Evolutionary conservation across 306 rosid genomes (phyloP).

Genomic region (Vicia sativa): DNA sequence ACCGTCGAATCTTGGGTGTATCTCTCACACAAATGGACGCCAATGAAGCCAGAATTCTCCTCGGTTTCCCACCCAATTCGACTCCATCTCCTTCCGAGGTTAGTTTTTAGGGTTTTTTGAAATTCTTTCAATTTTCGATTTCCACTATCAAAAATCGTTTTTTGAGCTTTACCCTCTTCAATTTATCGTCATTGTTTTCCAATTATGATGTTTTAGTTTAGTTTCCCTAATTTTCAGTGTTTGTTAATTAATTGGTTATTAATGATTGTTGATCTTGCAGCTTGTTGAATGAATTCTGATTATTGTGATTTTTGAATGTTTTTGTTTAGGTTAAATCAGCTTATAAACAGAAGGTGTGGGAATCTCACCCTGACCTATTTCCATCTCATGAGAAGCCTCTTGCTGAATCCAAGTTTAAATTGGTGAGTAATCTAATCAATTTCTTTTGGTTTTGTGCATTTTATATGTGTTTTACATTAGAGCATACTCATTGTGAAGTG

Average conservation of each 20-base stretch:
- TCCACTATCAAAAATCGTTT: constrained; percentile 17
- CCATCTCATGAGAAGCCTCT: constrained; percentile 60
- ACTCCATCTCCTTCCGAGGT: constrained; percentile 59
- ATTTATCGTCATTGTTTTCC: not conserved
- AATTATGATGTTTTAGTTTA: not conserved
- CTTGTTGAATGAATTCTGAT: not conserved
- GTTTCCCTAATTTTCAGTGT: not conserved
- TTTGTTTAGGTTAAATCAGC: constrained; percentile 68
- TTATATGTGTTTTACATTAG: not conserved
- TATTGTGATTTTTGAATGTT: not conserved
- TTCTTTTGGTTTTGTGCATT: not conserved
- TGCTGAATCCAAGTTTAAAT: constrained; percentile 72
- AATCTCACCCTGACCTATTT: constrained; percentile 79
- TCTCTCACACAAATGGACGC: constrained; percentile 46
- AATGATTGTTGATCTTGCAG: not conserved
- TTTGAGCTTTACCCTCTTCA: constrained; percentile 8
- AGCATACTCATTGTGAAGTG: no score
- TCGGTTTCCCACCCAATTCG: constrained; percentile 65
- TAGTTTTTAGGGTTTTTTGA: constrained; percentile 38
- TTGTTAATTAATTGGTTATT: not conserved
- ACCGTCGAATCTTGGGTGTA: not conserved
- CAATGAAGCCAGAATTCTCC: constrained; percentile 58
- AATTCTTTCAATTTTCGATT: constrained; percentile 8
- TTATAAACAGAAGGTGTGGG: constrained; percentile 78
- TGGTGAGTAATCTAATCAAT: constrained; percentile 45